Base-by-base conservation (phyloP, 352 stramenopile species). In the Aphanomyces invadans region DNA sequence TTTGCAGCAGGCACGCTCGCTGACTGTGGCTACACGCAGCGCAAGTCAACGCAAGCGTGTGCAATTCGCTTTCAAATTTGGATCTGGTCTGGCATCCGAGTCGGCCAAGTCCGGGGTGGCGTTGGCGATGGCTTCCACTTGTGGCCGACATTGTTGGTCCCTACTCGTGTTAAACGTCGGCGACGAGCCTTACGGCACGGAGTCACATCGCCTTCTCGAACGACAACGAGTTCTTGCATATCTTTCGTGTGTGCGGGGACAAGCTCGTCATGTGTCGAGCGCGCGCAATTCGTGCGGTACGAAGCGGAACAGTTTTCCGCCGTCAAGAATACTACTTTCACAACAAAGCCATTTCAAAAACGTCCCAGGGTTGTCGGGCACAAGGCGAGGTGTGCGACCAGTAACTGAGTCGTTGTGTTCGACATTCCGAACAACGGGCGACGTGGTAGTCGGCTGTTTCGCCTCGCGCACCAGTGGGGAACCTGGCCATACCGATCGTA, bases 71-170 rank as follows among this genome's bases (percentile, higher is more conserved):
- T 62, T 49, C 62, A 69, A 52, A 15, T 64, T 25, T 69, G 62
- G 62, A 49, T 69, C 25, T 69, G 62, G 62, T 36, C 62, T 3
- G 62, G 62, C 45, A 52, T 69, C 29, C 5, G 44, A 25, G 49
- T 64, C 29, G 62, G 62, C 11, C 26, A 69, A 19, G 28, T 11
- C 12, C 49, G 49, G 2, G 33, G 10, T 10, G 49, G 64, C 4
- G 38, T 17, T 17, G 78, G 84, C 21, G 48, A 65, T n/a, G 62
- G 62, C 26, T 21, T 65, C 9, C 36, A 4, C 15, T n/a, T 69
- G 23, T 49, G 10, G 53, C 64, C 62, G 42, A 3, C 65, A 15
- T 69, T 49, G 42, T 29, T 69, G n/a, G 29, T 45, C 62, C 3
- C 62, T 49, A 21, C 28, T 64, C 1, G 62, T 69, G 17, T 69